A percentile compares a stretch with the other conserved stretches of the same genome.
Conservation (phyloP, 1,284 basidiomycete species). For the Ceratobasidium theobromae region DNA sequence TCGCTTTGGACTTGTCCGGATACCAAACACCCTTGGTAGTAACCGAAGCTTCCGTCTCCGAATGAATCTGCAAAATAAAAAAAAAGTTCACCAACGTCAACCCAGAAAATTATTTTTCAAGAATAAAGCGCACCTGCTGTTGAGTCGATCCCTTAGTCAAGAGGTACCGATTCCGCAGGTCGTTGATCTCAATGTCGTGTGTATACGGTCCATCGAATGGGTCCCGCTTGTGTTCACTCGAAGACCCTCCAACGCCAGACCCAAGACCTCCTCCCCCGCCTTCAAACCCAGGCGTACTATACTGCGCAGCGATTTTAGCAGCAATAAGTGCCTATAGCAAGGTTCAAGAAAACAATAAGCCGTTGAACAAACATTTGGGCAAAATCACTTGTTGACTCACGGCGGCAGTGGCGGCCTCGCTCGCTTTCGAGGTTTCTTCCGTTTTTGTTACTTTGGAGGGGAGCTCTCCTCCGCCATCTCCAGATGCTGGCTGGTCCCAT, state of each 20-base stretch:
- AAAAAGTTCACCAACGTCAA: conserved; percentile 9
- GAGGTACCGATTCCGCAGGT: conserved; percentile 92
- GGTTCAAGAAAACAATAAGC: conserved; percentile 27
- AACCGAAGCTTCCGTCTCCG: conserved; percentile 86
- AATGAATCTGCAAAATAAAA: conserved; percentile 63
- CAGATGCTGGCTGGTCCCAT: conserved; percentile 67
- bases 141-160: conserved; percentile 94
- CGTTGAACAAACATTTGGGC: too few relatives aligned
- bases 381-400: conserved; percentile 35
- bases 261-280: conserved; percentile 20
- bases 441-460: conserved; percentile 52
- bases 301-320: conserved; percentile 88
- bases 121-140: conserved; percentile 64
- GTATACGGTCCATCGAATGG: conserved; percentile 81
- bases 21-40: conserved; percentile 94
- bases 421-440: conserved; percentile 64
- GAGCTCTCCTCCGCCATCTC: conserved; percentile 45
- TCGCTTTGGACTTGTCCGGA: conserved; percentile 85
- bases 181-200: conserved; percentile 96
- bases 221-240: conserved; percentile 54
- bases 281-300: conserved; percentile 51
- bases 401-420: conserved; percentile 76
- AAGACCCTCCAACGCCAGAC: conserved; percentile 39
- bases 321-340: conserved; percentile 67
- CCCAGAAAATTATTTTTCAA: conserved; percentile 14